A percentile compares a stretch with the other conserved stretches of the same genome.
Evolutionary conservation across 805 yeast genomes (phyloP).

Genomic region (Dipodascopsis uninucleata): DNA sequence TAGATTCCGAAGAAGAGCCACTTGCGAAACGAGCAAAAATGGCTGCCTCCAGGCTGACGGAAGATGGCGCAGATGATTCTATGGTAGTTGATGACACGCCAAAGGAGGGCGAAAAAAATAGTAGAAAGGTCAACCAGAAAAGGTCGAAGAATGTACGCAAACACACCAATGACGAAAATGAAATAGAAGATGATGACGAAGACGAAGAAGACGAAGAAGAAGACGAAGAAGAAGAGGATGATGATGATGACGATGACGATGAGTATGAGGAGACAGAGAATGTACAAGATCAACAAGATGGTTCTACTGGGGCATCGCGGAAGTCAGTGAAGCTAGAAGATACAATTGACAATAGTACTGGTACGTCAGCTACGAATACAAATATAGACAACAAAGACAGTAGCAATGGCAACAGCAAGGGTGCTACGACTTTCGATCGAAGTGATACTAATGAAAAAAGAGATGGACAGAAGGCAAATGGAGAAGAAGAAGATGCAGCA

Average conservation of each 20-base stretch:
- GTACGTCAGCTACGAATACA: too few relatives aligned
- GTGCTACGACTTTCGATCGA: background rate
- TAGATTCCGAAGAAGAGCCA: slow-evolving; percentile 34
- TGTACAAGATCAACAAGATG: too few relatives aligned
- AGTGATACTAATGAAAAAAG: slow-evolving; percentile 24
- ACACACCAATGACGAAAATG: slow-evolving; percentile 22
- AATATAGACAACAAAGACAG: too few relatives aligned
- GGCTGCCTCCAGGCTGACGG: slow-evolving; percentile 32
- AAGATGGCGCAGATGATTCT: slow-evolving; percentile 26
- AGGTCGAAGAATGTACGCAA: slow-evolving; percentile 16
- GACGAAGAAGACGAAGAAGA: slow-evolving; percentile 31
- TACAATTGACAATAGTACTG: too few relatives aligned
- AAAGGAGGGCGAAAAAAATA: slow-evolving; percentile 36
- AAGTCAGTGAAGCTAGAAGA: too few relatives aligned
- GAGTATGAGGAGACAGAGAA: slow-evolving; percentile 1
- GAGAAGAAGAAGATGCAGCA: slow-evolving; percentile 29
- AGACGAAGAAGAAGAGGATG: slow-evolving; percentile 37
- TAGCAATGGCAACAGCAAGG: slow-evolving; percentile 26
- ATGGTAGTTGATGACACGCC: slow-evolving; percentile 29
- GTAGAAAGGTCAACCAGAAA: slow-evolving; percentile 28
- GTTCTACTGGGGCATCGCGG: too few relatives aligned
- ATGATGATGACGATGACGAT: slow-evolving; percentile 25
- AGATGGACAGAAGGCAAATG: slow-evolving; percentile 34
- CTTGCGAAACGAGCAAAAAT: slow-evolving; percentile 34
- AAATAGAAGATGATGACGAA: slow-evolving; percentile 28